Base-by-base conservation (phyloP, 305 asterid species). In the Ajuga reptans region DNA sequence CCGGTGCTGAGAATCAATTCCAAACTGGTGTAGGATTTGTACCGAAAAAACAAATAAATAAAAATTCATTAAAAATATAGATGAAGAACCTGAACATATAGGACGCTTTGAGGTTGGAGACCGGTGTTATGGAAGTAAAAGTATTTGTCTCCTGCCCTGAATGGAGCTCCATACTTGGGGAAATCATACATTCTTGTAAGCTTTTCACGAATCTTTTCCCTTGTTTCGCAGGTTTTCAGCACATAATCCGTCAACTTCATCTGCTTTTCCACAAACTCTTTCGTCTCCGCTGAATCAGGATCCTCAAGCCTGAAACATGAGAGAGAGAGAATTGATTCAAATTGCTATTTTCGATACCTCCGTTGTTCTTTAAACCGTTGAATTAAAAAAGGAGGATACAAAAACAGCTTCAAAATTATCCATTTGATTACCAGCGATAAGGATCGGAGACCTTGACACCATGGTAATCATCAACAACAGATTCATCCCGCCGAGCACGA, bases 251-350 rank as follows among this genome's bases (percentile, higher is more conserved):
- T 84, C 74, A 87, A 59, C n/a, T 75, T 64, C 61, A 73, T 81
- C 75, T 90, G 93, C 69, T 86, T 71, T 45, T 83, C 82, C 29
- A 87, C 95, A 27, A 83, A 90, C 14, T 82, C 86, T 55, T 81
- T 86, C 0, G 93, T 87, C 80, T 87, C 96, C 41, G 60, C 71
- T 0, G 87, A 80, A 74, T 90, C 96, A 9, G 90, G 89, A 79
- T 90, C 91, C 80, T 90, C 96, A 39, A 90, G 91, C 95, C 95
- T 87, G 77, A 39, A 39, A 21, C n/a, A n/a, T n/a, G n/a, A n/a
- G n/a, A n/a, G n/a, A n/a, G n/a, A n/a, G n/a, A n/a, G n/a, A n/a
- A n/a, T n/a, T n/a, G n/a, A n/a, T 21, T 21, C 27, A 21, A 21
- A 21, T 21, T 21, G 27, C 27, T 21, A 21, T 2, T 0, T 21